Evolutionary conservation across 179 eudicot genomes (phyloP).

Genomic region (Nepenthes alata): DNA sequence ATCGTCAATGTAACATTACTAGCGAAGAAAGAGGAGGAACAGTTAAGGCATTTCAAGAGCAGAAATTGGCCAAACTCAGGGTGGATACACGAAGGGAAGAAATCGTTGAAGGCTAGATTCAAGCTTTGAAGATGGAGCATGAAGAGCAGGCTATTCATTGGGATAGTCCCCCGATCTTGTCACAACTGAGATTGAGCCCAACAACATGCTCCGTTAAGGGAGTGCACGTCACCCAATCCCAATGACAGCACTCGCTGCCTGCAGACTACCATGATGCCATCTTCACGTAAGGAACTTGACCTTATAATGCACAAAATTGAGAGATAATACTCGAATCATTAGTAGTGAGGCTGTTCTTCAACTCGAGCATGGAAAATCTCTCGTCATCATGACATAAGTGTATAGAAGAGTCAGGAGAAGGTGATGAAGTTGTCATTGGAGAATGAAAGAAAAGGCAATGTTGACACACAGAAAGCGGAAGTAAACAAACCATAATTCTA

Average conservation of each 20-base stretch:
- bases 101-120: conserved; percentile 15
- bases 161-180: conserved; percentile 16
- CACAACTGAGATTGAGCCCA: conserved; percentile 18
- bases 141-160: no score
- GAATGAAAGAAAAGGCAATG: no score
- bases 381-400: neutral
- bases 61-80: conserved; percentile 8
- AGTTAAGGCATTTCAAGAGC: conserved; percentile 6
- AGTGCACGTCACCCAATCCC: conserved; percentile 22
- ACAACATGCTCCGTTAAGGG: conserved; percentile 7
- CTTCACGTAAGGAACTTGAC: no score
- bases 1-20: conserved; percentile 13
- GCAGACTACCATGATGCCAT: conserved; percentile 10
- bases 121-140: conserved; percentile 7
- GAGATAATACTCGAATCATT: neutral
- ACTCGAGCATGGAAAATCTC: neutral
- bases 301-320: neutral
- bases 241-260: conserved; percentile 11
- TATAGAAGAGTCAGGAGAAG: neutral
- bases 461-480: no score
- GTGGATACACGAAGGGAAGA: conserved; percentile 7
- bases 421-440: no score
- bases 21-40: neutral
- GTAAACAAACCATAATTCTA: no score
- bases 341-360: neutral